Conservation (phyloP, 371 early-diverging fungal genomes). For the Mucor sp. region DNA sequence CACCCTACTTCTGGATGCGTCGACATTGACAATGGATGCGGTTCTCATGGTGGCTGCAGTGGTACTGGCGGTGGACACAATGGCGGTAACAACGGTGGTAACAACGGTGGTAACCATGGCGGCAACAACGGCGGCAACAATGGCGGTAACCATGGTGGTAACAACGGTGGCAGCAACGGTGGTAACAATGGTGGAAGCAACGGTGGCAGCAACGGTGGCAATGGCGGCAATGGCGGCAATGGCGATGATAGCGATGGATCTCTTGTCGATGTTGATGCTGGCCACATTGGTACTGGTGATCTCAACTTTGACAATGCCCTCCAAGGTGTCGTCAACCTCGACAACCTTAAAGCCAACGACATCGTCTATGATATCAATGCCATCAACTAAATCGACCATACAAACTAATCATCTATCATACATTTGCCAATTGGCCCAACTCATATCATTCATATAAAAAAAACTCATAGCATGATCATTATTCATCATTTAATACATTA, state of each 20-base stretch:
- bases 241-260: not conserved
- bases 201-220: not conserved
- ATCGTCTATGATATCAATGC: not conserved
- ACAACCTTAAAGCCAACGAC: not conserved
- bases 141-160: constrained; percentile 1
- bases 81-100: not conserved
- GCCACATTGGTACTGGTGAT: constrained; percentile 6
- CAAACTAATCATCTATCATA: not conserved
- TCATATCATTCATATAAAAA: not conserved
- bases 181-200: not conserved
- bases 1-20: not conserved
- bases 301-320: not conserved
- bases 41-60: not conserved
- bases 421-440: not conserved
- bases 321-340: not conserved
- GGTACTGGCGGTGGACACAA: not conserved
- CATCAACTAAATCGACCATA: not conserved
- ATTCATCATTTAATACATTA: not conserved
- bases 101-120: not conserved
- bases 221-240: not conserved
- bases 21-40: not conserved
- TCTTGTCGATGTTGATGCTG: constrained; percentile 3
- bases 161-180: not conserved
- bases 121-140: not conserved
- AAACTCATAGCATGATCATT: not conserved